Conservation (phyloP, 805 yeast species). For the Suhomyces vadensis region DNA sequence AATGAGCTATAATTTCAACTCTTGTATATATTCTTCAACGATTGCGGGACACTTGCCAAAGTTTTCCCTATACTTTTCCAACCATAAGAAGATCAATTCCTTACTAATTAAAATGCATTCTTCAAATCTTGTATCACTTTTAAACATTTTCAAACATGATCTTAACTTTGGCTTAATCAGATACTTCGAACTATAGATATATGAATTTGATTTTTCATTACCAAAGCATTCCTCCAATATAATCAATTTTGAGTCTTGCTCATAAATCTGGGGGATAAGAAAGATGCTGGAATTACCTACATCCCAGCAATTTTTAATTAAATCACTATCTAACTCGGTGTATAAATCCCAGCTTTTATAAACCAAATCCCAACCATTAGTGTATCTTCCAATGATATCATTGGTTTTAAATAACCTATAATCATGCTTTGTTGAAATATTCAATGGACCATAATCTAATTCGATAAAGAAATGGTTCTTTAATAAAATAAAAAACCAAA, state of each 20-base stretch:
- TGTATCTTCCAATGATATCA: constrained; percentile 13
- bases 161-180: constrained; percentile 19
- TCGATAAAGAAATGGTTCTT: constrained; percentile 27
- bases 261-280: constrained; percentile 26
- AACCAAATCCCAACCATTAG: constrained; percentile 20
- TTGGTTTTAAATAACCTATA: constrained; percentile 16
- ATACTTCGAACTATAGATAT: constrained; percentile 14
- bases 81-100: constrained; percentile 25
- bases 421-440: constrained; percentile 28
- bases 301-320: constrained; percentile 18
- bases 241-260: constrained; percentile 15
- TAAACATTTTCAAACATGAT: constrained; percentile 14
- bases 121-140: constrained; percentile 8
- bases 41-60: constrained; percentile 12
- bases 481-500: constrained; percentile 45
- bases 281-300: constrained; percentile 12
- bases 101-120: constrained; percentile 17
- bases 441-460: constrained; percentile 23
- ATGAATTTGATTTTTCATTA: constrained; percentile 16
- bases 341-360: constrained; percentile 15
- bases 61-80: constrained; percentile 8
- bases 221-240: constrained; percentile 22
- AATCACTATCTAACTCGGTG: constrained; percentile 8
- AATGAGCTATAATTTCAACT: neutral
- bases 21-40: neutral